Percentiles rank a stretch among this genome's conserved stretches.
Conservation (phyloP, 441 rosid genomes). For the Syzygium malaccense region DNA sequence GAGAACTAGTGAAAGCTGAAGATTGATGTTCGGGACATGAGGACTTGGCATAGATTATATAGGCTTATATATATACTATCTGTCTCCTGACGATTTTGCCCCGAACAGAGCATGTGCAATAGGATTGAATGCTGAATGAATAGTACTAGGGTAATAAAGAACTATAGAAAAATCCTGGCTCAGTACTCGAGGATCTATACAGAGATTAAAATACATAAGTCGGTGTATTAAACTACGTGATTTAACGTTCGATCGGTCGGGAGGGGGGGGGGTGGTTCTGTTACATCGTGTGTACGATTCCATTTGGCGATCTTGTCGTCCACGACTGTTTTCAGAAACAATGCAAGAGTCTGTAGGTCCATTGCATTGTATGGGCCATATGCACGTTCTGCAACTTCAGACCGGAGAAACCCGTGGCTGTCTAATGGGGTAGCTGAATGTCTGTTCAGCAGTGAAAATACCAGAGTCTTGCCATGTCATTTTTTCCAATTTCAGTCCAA, state of each 20-base stretch:
- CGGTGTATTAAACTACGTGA: background rate
- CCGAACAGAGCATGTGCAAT: background rate
- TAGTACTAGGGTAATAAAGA: background rate
- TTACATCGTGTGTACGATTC: background rate
- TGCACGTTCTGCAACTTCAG: background rate
- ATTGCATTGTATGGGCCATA: background rate
- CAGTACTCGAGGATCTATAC: background rate
- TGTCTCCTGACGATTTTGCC: background rate
- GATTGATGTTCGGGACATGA: background rate
- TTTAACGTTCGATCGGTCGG: background rate
- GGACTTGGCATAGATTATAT: background rate
- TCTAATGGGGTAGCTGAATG: background rate
- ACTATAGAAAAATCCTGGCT: background rate
- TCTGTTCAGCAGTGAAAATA: background rate
- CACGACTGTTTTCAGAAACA: background rate
- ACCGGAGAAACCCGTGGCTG: background rate
- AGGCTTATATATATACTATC: background rate
- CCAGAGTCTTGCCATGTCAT: background rate
- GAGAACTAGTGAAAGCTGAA: background rate
- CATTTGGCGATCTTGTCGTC: background rate
- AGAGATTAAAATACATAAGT: background rate
- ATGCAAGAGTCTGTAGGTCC: background rate
- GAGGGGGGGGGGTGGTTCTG: background rate
- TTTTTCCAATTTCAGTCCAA: background rate
- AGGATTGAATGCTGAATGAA: background rate